Percentiles rank a stretch among this genome's conserved stretches.
phyloP scores from a whole-genome alignment of 345 rosid species.

The Aquilaria malaccensis region DNA sequence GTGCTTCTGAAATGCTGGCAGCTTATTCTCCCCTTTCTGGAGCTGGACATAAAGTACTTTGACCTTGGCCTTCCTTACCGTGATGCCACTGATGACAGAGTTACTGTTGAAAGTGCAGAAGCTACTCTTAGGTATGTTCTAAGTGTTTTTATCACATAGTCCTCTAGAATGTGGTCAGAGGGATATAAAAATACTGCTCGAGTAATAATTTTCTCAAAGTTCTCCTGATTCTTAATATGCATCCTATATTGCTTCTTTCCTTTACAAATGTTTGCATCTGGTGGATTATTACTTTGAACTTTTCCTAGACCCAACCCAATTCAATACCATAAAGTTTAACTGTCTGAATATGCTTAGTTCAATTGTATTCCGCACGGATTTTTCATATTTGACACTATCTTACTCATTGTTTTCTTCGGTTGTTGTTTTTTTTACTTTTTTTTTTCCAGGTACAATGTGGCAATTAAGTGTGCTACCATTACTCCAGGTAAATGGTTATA shows the following conservation, averaged over 20 bases:
- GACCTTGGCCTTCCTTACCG: slow-evolving; percentile 69
- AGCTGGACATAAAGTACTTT: slow-evolving; percentile 65
- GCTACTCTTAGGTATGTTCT: slow-evolving; percentile 58
- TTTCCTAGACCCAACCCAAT: no score
- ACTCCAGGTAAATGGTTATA: slow-evolving; percentile 71
- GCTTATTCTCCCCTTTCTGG: slow-evolving; percentile 85
- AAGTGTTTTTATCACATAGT: neutral
- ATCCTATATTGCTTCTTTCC: neutral
- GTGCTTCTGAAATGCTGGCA: slow-evolving; percentile 21
- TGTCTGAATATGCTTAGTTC: no score
- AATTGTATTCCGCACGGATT: neutral
- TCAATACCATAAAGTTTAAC: no score
- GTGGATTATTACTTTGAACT: no score
- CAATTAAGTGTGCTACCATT: slow-evolving; percentile 96
- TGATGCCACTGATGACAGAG: slow-evolving; percentile 61
- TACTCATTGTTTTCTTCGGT: neutral
- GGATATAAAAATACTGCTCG: neutral
- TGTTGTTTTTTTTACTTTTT: neutral
- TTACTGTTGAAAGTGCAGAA: slow-evolving; percentile 65
- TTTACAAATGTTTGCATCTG: no score
- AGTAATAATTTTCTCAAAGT: neutral
- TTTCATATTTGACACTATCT: neutral
- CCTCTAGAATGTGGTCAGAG: neutral
- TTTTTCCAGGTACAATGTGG: slow-evolving; percentile 79
- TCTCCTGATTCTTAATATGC: neutral